Conservation (phyloP, 495 filamentous ascomycete genomes). For the Daldinia childiae region DNA sequence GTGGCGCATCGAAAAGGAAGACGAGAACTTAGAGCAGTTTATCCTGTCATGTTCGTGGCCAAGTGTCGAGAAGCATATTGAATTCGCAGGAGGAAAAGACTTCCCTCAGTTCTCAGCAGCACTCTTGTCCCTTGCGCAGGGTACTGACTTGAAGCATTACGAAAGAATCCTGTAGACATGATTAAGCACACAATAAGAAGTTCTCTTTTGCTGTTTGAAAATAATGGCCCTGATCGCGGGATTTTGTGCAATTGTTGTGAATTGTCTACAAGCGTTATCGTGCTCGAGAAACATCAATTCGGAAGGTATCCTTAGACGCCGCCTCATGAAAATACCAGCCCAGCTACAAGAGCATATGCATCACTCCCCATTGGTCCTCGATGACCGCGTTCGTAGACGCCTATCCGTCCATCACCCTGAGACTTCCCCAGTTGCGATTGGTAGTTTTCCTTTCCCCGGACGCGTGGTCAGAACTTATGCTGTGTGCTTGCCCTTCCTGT, state of each 20-base stretch:
- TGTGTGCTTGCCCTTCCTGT: constrained; percentile 57
- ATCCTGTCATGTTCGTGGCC: constrained; percentile 63
- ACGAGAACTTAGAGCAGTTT: constrained; percentile 57
- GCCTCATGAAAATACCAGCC: constrained; percentile 43
- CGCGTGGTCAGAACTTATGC: constrained; percentile 40
- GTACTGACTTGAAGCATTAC: constrained; percentile 58
- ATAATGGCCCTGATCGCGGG: constrained; percentile 9
- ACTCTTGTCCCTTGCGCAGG: constrained; percentile 43
- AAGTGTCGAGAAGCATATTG: constrained; percentile 55
- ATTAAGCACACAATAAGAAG: constrained; percentile 8
- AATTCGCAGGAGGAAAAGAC: constrained; percentile 51
- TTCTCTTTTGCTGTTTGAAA: neutral
- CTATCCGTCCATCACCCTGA: constrained; percentile 22
- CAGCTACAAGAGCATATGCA: constrained; percentile 30
- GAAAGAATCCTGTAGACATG: constrained; percentile 41
- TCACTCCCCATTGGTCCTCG: constrained; percentile 18
- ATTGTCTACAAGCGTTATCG: constrained; percentile 43
- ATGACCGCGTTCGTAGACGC: constrained; percentile 27
- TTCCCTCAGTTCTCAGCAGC: constrained; percentile 53
- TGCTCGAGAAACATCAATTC: constrained; percentile 50
- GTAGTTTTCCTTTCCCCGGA: constrained; percentile 31
- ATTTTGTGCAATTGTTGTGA: constrained; percentile 48
- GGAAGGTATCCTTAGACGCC: constrained; percentile 56
- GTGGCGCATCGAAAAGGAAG: constrained; percentile 60
- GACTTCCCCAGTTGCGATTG: constrained; percentile 40